Base-by-base conservation (phyloP, 1,284 basidiomycete genomes). In the Irpex sp. region DNA sequence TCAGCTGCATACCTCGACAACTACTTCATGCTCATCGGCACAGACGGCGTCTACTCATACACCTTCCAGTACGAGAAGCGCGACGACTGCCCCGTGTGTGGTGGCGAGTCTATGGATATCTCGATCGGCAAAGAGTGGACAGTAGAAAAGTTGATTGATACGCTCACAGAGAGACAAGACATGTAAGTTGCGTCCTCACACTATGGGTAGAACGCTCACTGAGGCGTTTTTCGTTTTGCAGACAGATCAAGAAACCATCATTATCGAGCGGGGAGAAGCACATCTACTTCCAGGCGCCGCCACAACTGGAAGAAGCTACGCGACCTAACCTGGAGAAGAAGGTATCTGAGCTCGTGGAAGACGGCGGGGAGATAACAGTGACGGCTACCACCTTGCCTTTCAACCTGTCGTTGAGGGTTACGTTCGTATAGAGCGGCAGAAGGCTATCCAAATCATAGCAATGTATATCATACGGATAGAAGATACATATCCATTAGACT, bases 1-100 rank as follows among this genome's bases (percentile, higher is more conserved):
- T 92, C 93, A 31, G 97, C 96, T 0, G 93, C 96, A 1, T 97
- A 89, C 74, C 83, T 99, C 51, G 93, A 98, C 79, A 99, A 99
- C 77, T 99, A 99, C 78, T 98, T 99, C 84, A 96, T 96, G 92
- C 82, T 96, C 56, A 91, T 97, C 65, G 97, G 97, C 37, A 98
- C 96, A 48, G 96, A 98, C 61, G 92, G 94, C 36, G 87, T 99
- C 5, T 99, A 99, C 77, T 97, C 97, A 1, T 97, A 94, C 78
- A 99, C 97, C 0, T 99, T 99, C 71, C 89, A 98, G 77, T 93
- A 97, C 74, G 94, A 98, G 77, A 90, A 90, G 73, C 90, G 95
- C 51, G 83, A 86, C 0, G 95, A 98, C 71, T 99, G 97, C 75
- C 97, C 97, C 1, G 97, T 99, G 3, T 99, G 97, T 73, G 97